Evolutionary conservation across 257 asterid species (phyloP), one percentile per base, ranked within the genome.

Genomic region (Solanum virginianum): DNA sequence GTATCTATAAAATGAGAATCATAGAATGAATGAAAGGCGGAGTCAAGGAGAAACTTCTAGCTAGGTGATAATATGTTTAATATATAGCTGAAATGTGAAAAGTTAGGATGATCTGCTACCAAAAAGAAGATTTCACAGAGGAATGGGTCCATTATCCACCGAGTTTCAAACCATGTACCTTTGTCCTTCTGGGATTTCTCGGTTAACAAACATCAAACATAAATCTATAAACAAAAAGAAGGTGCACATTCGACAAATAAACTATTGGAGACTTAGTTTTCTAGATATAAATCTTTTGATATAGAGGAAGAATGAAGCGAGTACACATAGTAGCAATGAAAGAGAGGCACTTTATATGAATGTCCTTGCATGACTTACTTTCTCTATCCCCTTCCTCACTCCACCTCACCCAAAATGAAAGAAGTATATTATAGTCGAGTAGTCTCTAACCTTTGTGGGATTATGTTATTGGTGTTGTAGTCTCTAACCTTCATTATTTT

Each of bases 401-500:
- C 45, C 45, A 15, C 24, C 62, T 62, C 5, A 8, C 45, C 45
- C 47, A 22, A 74, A 74, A 66, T 6, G 20, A 9, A 69, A 69
- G 53, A 26, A 53, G 59, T 14, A 49, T 13, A 75, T 79, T 49
- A 24, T 24, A 49, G 9, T 75, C 5, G 10, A 26, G 65, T 51
- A 15, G 26, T 53, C 65, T 53, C 82, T 77, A 26, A 71, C 71
- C 43, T 59, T 88, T 85, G 32, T 60, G 68, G 68, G 8, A 60
- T 60, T 60, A 60, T n/a, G 68, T 60, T 60, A 15, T n/a, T 53
- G 57, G 15, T 59, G 66, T 59, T n/a, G 82, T 51, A 15, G 63
- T 77, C 65, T 53, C 82, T 77, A 53, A 71, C 71, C 32, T 59
- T 88, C 83, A 9, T 82, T 22, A 39, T 86, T 79, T 91, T 85